phyloP scores from a whole-genome alignment of 176 grass and related monocot species.

The Bromus sterilis region DNA sequence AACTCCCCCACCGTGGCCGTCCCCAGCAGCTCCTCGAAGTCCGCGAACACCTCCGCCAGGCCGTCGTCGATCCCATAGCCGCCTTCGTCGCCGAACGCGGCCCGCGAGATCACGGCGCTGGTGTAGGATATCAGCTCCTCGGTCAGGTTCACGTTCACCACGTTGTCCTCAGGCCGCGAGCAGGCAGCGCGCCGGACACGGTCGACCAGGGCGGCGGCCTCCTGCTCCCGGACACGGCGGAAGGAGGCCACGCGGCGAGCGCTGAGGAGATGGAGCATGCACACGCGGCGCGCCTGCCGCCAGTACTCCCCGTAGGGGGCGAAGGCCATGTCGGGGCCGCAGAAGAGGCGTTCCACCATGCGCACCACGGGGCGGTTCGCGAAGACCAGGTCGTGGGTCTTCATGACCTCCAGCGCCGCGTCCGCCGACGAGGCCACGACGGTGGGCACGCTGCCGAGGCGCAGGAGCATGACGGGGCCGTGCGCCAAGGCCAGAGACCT shows the following conservation, averaged over 20 bases:
- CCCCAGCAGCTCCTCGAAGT: constrained; percentile 37
- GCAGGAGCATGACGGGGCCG: constrained; percentile 51
- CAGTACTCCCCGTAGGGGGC: constrained; percentile 43
- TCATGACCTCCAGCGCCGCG: constrained; percentile 38
- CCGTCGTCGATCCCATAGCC: neutral
- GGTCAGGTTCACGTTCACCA: neutral
- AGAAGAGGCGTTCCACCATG: constrained; percentile 19
- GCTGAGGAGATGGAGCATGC: constrained; percentile 44
- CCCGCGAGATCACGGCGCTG: neutral
- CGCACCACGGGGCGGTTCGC: constrained; percentile 16
- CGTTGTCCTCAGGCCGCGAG: neutral
- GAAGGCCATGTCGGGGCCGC: constrained; percentile 36
- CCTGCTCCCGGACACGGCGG: constrained; percentile 21
- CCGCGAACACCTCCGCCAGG: constrained; percentile 35
- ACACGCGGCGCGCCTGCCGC: constrained; percentile 43
- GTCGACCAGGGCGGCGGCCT: constrained; percentile 20
- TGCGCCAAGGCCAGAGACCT: constrained; percentile 12
- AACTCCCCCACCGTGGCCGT: constrained; percentile 28
- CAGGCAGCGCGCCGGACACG: neutral
- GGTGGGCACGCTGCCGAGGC: constrained; percentile 31
- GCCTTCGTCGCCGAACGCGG: neutral
- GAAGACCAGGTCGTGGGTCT: constrained; percentile 42
- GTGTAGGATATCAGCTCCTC: constrained; percentile 5
- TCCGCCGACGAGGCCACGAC: constrained; percentile 46
- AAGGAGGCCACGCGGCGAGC: constrained; percentile 17